These are phyloP conservation scores for Sechiopsis laciniata DNA, from an alignment of 306 rosid genomes.

Conservation along the genomic window DNA sequence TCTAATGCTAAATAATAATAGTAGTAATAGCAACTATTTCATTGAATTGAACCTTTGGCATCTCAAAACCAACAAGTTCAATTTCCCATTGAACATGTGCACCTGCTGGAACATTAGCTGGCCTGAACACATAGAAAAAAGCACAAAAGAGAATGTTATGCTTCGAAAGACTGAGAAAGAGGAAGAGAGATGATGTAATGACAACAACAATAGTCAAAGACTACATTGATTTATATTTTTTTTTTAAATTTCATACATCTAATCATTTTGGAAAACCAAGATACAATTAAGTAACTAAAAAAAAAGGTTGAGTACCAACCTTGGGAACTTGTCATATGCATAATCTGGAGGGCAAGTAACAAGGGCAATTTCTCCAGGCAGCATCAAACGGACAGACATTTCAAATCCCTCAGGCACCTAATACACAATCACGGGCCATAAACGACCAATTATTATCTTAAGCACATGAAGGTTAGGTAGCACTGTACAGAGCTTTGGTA, in stretches of 20 bases:
- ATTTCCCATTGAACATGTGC: slow-evolving; percentile 92
- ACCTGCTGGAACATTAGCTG: slow-evolving; percentile 77
- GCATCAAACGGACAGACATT: slow-evolving; percentile 88
- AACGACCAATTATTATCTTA: slow-evolving; percentile 13
- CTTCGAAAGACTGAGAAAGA: slow-evolving; percentile 17
- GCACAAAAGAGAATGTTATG: slow-evolving; percentile 24
- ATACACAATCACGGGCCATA: slow-evolving; percentile 17
- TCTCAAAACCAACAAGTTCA: slow-evolving; percentile 91
- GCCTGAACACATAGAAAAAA: slow-evolving; percentile 43
- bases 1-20: background rate
- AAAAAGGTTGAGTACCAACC: slow-evolving; percentile 38
- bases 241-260: too few relatives aligned
- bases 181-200: background rate
- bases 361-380: slow-evolving; percentile 86
- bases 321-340: slow-evolving; percentile 87
- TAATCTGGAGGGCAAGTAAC: slow-evolving; percentile 93
- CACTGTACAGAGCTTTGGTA: background rate
- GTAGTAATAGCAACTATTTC: background rate
- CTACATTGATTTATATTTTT: slow-evolving; percentile 8
- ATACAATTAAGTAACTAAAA: background rate
- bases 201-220: slow-evolving; percentile 7
- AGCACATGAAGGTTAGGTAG: background rate
- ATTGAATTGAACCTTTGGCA: slow-evolving; percentile 56
- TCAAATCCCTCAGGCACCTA: slow-evolving; percentile 96
- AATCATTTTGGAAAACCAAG: background rate